A percentile compares a stretch with the other conserved stretches of the same genome.
phyloP scores from a whole-genome alignment of 345 rosid genomes.

The Melaleuca quinquenervia region DNA sequence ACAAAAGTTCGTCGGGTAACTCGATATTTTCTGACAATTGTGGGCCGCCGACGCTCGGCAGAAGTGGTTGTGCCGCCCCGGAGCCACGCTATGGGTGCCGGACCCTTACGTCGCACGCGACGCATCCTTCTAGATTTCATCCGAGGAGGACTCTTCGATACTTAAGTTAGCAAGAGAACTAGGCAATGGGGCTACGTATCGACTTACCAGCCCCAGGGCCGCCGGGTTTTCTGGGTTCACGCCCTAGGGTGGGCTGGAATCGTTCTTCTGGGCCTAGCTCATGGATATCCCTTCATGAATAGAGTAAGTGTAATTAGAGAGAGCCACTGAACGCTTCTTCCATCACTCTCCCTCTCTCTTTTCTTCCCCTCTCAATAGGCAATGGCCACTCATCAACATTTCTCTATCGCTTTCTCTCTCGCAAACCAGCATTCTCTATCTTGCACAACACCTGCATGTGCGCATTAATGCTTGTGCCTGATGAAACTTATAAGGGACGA shows the following conservation, averaged over 20 bases:
- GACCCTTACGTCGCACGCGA: background rate
- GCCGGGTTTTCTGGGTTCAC: background rate
- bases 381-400: background rate
- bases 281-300: background rate
- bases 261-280: background rate
- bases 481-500: background rate
- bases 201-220: background rate
- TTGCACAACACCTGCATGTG: background rate
- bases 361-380: background rate
- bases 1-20: background rate
- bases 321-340: background rate
- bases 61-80: background rate
- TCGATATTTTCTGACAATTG: background rate
- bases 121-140: background rate
- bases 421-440: background rate
- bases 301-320: rapidly evolving
- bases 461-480: background rate
- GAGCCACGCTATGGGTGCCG: background rate
- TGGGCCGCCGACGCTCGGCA: background rate
- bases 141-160: background rate
- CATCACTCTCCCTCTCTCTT: background rate
- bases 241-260: background rate
- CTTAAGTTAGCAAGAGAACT: background rate
- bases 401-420: background rate
- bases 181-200: background rate